Base-by-base conservation (phyloP, 495 filamentous ascomycete genomes). In the Friedmanniomyces endolithicus region DNA sequence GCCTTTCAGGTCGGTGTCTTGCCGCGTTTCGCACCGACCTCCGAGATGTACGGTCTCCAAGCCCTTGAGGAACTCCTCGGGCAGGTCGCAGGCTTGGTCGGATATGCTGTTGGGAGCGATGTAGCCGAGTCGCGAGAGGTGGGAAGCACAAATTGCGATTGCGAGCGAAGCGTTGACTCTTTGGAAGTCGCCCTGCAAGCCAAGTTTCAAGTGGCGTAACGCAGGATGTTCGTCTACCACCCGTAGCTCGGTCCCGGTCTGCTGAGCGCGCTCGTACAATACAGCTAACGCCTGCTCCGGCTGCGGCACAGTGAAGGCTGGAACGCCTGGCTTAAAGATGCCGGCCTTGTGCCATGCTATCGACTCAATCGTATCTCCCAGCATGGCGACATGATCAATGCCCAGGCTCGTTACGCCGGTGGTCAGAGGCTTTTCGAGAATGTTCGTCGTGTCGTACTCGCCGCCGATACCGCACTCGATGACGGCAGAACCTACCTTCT, bases 321-420 rank as follows among this genome's bases (percentile, higher is more conserved):
- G 77, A 11, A 73, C 73, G 0, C 78, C 81, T 1, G 65, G 23
- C 66, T 97, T 98, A 72, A 95, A 84, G 49, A 97, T 90, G 12
- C 92, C 92, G 12, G 79, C 86, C 67, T 98, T 97, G 64, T 98
- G 90, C 92, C 94, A 97, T 3, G 94, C 90, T 56, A 98, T 98
- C 59, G 90, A 77, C 47, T 89, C 86, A 40, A 95, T 81, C 0
- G 92, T 94, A 33, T 78, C 67, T 14, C 92, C 92, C 31, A 98
- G 77, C 65, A 88, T 73, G 16, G 73, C 75, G 14, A 82, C 79
- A 62, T 98, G 92, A 61, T 98, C 94, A 58, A 98, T 94, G 8
- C 88, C 92, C 23, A 98, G 72, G 46, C 82, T 88, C 12, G 82
- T 87, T 43, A 98, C 86, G 0, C 83, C 89, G 2, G 78, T 78